Evolutionary conservation across 73 alveolate species (phyloP).

Genomic region (Paramecium primaurelia): DNA sequence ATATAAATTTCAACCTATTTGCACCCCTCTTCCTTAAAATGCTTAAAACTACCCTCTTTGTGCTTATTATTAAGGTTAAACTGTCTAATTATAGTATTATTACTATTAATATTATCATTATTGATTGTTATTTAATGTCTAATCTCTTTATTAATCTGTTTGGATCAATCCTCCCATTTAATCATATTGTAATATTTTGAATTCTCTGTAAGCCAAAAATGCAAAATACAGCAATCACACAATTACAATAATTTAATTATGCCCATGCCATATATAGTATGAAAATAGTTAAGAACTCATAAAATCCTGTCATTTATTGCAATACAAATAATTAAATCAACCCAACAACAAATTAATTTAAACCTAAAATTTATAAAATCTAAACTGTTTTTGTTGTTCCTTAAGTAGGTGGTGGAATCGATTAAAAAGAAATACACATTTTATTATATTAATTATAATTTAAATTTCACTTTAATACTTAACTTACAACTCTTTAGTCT

Average conservation of each 20-base stretch:
- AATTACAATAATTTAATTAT: conserved; percentile 11
- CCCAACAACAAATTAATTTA: not conserved
- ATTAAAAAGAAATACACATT: not conserved
- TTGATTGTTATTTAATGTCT: not conserved
- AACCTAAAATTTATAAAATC: not conserved
- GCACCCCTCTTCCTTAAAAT: not conserved
- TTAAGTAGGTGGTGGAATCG: conserved; percentile 11
- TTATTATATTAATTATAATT: not conserved
- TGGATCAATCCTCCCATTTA: not conserved
- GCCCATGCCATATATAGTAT: conserved; percentile 47
- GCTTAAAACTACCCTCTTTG: not conserved
- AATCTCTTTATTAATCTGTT: not conserved
- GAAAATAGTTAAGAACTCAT: not conserved
- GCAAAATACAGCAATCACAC: not conserved
- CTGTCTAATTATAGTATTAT: not conserved
- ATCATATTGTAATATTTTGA: not conserved
- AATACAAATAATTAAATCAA: not conserved
- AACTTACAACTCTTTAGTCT: too few relatives aligned
- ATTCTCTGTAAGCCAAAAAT: conserved; percentile 31
- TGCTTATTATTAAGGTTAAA: not conserved
- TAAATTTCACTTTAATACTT: not conserved
- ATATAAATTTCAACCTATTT: not conserved
- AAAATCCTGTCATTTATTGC: not conserved
- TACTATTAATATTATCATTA: not conserved
- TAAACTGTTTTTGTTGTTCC: conserved; percentile 17